A percentile compares a stretch with the other conserved stretches of the same genome.
Evolutionary conservation across 2,329 filamentous ascomycete genomes (phyloP).

Genomic region (Calonectria leucothoes): DNA sequence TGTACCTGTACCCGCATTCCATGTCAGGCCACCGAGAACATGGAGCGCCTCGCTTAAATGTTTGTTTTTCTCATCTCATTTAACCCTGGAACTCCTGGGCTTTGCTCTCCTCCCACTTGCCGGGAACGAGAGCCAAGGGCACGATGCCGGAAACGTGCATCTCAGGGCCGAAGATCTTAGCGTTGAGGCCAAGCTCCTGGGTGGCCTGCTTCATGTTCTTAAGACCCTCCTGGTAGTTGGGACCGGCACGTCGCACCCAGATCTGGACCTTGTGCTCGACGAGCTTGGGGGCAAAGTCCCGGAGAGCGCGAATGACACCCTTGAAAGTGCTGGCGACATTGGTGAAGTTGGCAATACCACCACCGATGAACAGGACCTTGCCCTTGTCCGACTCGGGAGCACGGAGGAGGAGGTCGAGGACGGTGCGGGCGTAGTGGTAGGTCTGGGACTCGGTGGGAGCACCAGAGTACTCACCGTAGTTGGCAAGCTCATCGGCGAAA

Average conservation of each 20-base stretch:
- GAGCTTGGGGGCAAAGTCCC: constrained; percentile 86
- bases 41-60: neutral
- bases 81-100: constrained; percentile 71
- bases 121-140: constrained; percentile 82
- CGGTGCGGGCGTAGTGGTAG: constrained; percentile 97
- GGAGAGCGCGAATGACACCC: constrained; percentile 96
- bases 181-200: constrained; percentile 85
- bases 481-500: constrained; percentile 95
- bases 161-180: constrained; percentile 76
- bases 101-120: constrained; percentile 71
- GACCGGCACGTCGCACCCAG: constrained; percentile 88
- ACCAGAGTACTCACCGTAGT: constrained; percentile 99
- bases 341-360: constrained; percentile 99
- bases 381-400: constrained; percentile 86
- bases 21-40: constrained; percentile 19
- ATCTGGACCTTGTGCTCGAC: constrained; percentile 98
- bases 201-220: constrained; percentile 99
- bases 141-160: constrained; percentile 99
- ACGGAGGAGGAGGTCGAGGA: constrained; percentile 97
- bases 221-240: constrained; percentile 99
- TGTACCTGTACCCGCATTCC: constrained; percentile 37
- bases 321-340: constrained; percentile 99
- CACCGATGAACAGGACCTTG: constrained; percentile 99
- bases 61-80: constrained; percentile 29
- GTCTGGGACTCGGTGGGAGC: constrained; percentile 99